These are phyloP conservation scores for Vicia sativa DNA, from an alignment of 306 rosid species.

Conservation along the genomic window DNA sequence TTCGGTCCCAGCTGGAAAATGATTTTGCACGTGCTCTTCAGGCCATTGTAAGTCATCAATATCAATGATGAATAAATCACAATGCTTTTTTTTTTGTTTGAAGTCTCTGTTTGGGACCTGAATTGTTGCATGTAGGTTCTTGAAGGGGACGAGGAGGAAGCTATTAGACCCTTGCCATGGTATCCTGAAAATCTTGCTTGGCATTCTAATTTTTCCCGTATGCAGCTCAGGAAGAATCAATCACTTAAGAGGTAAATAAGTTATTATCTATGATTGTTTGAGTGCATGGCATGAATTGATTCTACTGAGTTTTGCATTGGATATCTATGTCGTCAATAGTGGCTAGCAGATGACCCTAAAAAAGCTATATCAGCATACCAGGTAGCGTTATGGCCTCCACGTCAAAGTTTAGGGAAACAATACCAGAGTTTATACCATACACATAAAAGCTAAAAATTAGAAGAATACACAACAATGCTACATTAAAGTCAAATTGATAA, in stretches of 20 bases:
- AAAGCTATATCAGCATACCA: not conserved
- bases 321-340: not conserved
- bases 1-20: constrained; percentile 69
- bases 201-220: constrained; percentile 92
- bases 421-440: not conserved
- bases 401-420: not conserved
- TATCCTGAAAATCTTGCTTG: constrained; percentile 91
- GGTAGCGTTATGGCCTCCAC: not conserved
- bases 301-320: not conserved
- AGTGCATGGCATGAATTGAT: constrained; percentile 1
- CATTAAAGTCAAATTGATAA: not conserved
- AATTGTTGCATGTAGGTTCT: constrained; percentile 50
- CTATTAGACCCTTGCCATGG: constrained; percentile 87
- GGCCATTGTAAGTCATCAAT: constrained; percentile 54
- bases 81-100: constrained; percentile 17
- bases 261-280: constrained; percentile 25
- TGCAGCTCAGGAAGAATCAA: constrained; percentile 93
- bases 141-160: constrained; percentile 62
- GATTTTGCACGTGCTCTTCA: constrained; percentile 77
- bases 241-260: constrained; percentile 73
- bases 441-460: not conserved
- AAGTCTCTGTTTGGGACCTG: constrained; percentile 4
- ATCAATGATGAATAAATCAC: not conserved
- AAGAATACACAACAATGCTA: not conserved
- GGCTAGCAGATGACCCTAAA: not conserved